Base-by-base conservation (phyloP, 2,329 filamentous ascomycete species). In the Pseudovirgaria hyperparasitica region DNA sequence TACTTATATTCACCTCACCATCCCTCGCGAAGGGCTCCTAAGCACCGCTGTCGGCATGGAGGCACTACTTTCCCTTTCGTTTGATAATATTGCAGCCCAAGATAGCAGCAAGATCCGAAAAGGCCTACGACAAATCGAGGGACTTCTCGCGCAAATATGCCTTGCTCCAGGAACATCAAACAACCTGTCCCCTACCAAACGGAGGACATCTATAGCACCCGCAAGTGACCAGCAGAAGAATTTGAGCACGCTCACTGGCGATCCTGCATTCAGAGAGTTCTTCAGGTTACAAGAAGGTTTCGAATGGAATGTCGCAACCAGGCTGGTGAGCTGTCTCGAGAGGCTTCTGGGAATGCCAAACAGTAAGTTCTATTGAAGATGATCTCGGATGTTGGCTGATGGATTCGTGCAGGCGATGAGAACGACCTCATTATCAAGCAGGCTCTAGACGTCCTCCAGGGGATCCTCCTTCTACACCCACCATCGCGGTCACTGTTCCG, bases 211-310 rank as follows among this genome's bases (percentile, higher is more conserved):
- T n/a, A 52, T 50, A 6, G 42, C 54, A 23, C 46, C 44, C 19
- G 22, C 51, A 17, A 41, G 42, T 28, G 45, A 52, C 27, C 45
- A 51, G 29, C 39, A 42, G 19, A 56, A 55, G 56, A 64, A 52
- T 48, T 65, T 93, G 26, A 60, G 62, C 13, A 76, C 84, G 31
- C 60, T 94, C 36, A 68, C 71, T 26, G 71, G 76, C 37, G 90
- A 96, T 54, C 82, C 81, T 12, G 87, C 86, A 12, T 96, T 94
- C 50, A 67, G 82, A 39, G 85, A 94, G 55, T 96, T 96, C 62
- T 94, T 93, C 63, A 84, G 92, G 52, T 55, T 96, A 39, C 90
- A 98, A 54, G 86, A 96, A 48, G 82, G 86, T 3, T 98, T 98
- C 50, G 84, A 96, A 60, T 96, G 85, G 81, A 98, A 98, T 59